Evolutionary conservation across 2,329 filamentous ascomycete species (phyloP), one percentile per base, ranked within the genome.

Genomic region (Xylaria sp.): DNA sequence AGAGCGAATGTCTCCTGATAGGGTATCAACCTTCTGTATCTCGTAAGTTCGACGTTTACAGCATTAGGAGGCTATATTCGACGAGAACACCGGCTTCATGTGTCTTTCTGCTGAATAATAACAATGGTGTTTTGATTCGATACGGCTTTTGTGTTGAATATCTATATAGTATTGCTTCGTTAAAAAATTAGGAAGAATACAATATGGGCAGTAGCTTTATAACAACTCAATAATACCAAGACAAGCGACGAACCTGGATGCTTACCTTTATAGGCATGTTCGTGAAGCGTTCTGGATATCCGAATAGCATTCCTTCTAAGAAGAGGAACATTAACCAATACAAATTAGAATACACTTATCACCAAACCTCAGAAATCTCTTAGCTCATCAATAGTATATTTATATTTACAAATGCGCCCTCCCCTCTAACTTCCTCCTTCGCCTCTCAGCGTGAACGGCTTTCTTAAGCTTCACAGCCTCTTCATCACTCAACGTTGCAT

Each of bases 381-480:
- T n/a, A 8, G 15, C 46, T 50, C 7, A 18, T 30, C 20, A 18
- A 25, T 10, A 30, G 3, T 50, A 30, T n/a, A 7, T 30, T 18
- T 30, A 1, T 30, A 50, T 50, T 13, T 72, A 88, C 73, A 88
- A 77, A 75, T 83, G 83, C 68, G 87, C 83, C 75, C 85, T 80
- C 32, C 82, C 82, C 68, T 85, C 83, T 71, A 87, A 75, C 66
- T 81, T 83, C 72, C 86, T 80, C 73, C 83, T 81, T 73, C 80
- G 81, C 77, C 81, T 82, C 67, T 83, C 81, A 68, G 83, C 84
- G 75, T 79, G 83, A 3, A 85, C 76, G 20, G 72, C 81, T 74
- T 76, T 81, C 70, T 80, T 79, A 59, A 86, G 73, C 46, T 78
- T 79, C 67, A 78, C 79, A 65, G 80, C 80, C 66, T 89, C 87